These are phyloP conservation scores for Lenwebbia sp. DNA, from an alignment of 345 rosid genomes.

Conservation along the genomic window DNA sequence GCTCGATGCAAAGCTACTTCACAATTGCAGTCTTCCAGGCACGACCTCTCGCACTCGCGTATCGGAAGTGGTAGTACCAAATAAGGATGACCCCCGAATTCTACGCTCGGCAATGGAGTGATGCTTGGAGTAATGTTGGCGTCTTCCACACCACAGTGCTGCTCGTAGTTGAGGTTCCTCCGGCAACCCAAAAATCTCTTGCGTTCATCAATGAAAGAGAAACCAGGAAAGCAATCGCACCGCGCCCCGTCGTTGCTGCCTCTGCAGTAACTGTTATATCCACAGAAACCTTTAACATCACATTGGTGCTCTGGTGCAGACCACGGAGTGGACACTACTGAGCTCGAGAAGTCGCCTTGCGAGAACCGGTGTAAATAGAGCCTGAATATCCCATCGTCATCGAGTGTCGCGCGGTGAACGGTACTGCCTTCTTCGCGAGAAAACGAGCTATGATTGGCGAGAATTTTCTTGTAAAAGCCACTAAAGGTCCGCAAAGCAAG, in stretches of 20 bases:
- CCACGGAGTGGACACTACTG: background rate
- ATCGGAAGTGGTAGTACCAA: background rate
- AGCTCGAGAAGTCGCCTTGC: no score
- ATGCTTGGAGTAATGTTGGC: background rate
- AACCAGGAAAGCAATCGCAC: constrained; percentile 8
- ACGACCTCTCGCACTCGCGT: constrained; percentile 2
- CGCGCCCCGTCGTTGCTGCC: background rate
- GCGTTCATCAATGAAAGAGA: background rate
- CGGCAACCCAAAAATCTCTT: background rate
- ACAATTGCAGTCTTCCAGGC: constrained; percentile 15
- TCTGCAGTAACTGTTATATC: constrained; percentile 7
- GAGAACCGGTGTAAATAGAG: constrained; percentile 8
- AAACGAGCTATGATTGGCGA: background rate
- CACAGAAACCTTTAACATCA: constrained; percentile 4
- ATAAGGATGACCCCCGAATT: background rate
- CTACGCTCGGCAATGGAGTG: background rate
- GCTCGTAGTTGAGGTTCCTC: background rate
- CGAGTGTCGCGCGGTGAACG: constrained; percentile 5
- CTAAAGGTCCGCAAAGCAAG: background rate
- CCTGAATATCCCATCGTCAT: constrained; percentile 9
- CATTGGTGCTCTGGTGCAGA: background rate
- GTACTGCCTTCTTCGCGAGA: background rate
- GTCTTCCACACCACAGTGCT: background rate
- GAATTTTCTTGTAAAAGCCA: rapidly evolving
- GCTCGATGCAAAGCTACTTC: background rate